phyloP scores from a whole-genome alignment of 1,284 basidiomycete genomes.

The Ustilago sp. region DNA sequence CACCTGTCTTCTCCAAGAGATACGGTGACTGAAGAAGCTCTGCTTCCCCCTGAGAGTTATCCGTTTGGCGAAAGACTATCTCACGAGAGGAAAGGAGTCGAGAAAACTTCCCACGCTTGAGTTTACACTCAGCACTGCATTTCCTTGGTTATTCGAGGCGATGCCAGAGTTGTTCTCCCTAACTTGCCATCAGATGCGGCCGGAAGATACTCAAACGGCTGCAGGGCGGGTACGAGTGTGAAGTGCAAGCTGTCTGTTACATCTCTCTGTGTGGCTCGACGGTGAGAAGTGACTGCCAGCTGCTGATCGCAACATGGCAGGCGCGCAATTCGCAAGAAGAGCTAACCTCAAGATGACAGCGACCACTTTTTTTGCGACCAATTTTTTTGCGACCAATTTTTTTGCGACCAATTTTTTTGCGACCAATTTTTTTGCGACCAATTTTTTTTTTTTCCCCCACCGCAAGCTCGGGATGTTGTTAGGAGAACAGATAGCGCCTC shows the following conservation, averaged over 20 bases:
- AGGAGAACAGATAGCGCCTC: background rate
- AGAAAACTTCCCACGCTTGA: constrained; percentile 13
- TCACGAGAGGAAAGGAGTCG: background rate
- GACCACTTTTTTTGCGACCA: too few species aligned
- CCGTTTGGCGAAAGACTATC: background rate
- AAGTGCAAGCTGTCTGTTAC: background rate
- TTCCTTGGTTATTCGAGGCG: constrained; percentile 1
- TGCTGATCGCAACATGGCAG: background rate
- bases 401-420: background rate
- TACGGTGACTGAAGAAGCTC: constrained; percentile 1
- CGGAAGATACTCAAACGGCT: constrained; percentile 7
- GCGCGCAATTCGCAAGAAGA: too few species aligned
- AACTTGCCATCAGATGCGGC: background rate
- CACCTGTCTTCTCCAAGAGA: background rate
- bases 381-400: background rate
- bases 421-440: too few species aligned
- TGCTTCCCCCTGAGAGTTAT: background rate
- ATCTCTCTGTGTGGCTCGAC: constrained; percentile 16
- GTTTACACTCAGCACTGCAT: constrained; percentile 6
- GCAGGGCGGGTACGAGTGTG: constrained; percentile 17
- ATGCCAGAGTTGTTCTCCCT: background rate
- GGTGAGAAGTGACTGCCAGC: background rate
- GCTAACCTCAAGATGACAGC: too few species aligned
- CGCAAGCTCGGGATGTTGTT: background rate
- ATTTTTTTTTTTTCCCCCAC: background rate